Base-by-base conservation (phyloP, 1,139 yeast genomes). In the Lodderomyces pseudojiufengensis region DNA sequence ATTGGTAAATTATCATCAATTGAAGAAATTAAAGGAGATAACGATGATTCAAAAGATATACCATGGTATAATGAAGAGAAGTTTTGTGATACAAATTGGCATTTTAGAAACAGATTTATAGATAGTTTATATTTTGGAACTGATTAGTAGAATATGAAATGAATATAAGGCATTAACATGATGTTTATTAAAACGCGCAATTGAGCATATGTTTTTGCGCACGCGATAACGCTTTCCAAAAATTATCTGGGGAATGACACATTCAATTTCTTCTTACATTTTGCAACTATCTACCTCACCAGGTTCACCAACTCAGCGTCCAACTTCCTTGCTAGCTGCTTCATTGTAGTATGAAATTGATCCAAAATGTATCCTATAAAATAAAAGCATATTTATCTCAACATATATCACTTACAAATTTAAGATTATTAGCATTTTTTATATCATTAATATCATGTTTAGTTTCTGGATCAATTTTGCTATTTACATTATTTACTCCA, bases 101-200 rank as follows among this genome's bases (percentile, higher is more conserved):
- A 80, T 70, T 80, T 81, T 54, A 64, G 80, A 43, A 74, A 70
- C 38, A 70, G 95, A 42, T 87, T 83, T 53, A 71, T 90, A 28
- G 97, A 88, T 56, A 62, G 81, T 23, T 67, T 74, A 43, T 90
- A 90, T 55, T 90, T 83, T 57, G 97, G 97, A 4, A 80, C 92
- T 3, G 70, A 58, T 21, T 68, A 48, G 20, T 18, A n/a, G n/a
- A n/a, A n/a, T n/a, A n/a, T n/a, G n/a, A n/a, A n/a, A n/a, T n/a
- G n/a, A n/a, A n/a, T n/a, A n/a, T n/a, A n/a, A n/a, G n/a, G n/a
- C n/a, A n/a, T n/a, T n/a, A n/a, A n/a, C n/a, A n/a, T n/a, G n/a
- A n/a, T n/a, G n/a, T n/a, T n/a, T n/a, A n/a, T n/a, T 18, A 18
- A 18, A 18, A 18, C 20, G 20, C 20, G 20, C 20, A 18, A n/a